Percentiles rank a stretch among this genome's conserved stretches.
phyloP scores from a whole-genome alignment of 495 filamentous ascomycete species.

The Penicillium goetzii region DNA sequence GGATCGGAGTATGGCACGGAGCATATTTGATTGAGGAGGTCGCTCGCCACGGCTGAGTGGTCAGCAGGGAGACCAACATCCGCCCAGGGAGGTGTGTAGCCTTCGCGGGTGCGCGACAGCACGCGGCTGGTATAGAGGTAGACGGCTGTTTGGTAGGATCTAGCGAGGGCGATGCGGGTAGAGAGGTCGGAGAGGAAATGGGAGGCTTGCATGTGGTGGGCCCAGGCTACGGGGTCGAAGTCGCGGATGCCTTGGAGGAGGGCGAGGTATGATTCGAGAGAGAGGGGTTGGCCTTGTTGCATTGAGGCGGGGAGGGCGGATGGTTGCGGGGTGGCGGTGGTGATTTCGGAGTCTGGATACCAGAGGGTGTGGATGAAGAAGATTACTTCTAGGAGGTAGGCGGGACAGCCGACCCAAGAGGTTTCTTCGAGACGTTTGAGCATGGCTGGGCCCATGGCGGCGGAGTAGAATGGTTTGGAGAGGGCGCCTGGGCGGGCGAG shows the following conservation, averaged over 20 bases:
- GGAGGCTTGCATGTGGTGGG: conserved; percentile 47
- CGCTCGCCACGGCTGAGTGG: conserved; percentile 38
- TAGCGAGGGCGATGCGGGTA: conserved; percentile 46
- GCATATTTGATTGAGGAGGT: conserved; percentile 44
- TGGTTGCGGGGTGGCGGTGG: conserved; percentile 33
- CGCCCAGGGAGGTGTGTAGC: conserved; percentile 34
- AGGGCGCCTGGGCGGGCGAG: conserved; percentile 50
- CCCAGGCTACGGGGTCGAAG: conserved; percentile 49
- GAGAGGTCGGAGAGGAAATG: conserved; percentile 43
- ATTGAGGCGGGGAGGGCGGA: conserved; percentile 34
- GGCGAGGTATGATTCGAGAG: conserved; percentile 38
- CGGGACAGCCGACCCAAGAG: conserved; percentile 53
- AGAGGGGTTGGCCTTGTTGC: conserved; percentile 33
- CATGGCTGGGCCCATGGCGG: conserved; percentile 43
- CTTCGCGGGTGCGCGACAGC: conserved; percentile 39
- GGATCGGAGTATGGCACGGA: conserved; percentile 43
- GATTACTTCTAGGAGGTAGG: conserved; percentile 52
- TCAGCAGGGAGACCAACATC: conserved; percentile 39
- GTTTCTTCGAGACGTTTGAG: conserved; percentile 53
- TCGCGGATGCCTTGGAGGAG: conserved; percentile 49
- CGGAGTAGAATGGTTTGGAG: conserved; percentile 49
- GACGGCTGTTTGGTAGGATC: conserved; percentile 48
- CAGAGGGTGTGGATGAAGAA: conserved; percentile 51
- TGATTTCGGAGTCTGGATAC: conserved; percentile 37
- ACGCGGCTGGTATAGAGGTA: conserved; percentile 53